phyloP scores from a whole-genome alignment of 2,329 filamentous ascomycete genomes.

The Nothophaeocryptopus gaeumannii region DNA sequence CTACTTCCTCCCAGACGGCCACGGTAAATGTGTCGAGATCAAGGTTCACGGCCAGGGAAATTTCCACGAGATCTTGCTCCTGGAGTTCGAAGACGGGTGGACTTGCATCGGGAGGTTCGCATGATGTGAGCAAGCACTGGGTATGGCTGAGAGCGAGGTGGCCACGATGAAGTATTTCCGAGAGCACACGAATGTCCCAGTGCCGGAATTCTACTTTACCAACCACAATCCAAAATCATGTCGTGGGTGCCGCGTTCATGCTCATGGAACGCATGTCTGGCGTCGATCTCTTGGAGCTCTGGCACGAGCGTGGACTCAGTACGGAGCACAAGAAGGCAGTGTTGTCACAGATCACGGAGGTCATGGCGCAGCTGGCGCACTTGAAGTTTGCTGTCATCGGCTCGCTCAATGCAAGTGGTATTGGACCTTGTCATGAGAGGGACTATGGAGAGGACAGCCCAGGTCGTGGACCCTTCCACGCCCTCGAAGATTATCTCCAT shows the following conservation, averaged over 20 bases:
- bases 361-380: conserved; percentile 13
- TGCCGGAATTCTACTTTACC: conserved; percentile 15
- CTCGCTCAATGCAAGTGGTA: conserved; percentile 5
- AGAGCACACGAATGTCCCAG: conserved; percentile 14
- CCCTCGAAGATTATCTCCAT: too few species aligned
- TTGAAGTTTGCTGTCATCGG: conserved; percentile 15
- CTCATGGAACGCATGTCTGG: conserved; percentile 19
- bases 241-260: conserved; percentile 15
- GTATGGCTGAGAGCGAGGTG: conserved; percentile 12
- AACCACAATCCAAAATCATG: conserved; percentile 16
- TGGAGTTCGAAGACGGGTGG: conserved; percentile 20
- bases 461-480: conserved; percentile 10
- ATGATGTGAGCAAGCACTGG: not conserved
- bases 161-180: conserved; percentile 14
- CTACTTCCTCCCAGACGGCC: conserved; percentile 8
- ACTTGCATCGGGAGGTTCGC: conserved; percentile 18
- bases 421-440: conserved; percentile 7
- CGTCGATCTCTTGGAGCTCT: not conserved
- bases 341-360: conserved; percentile 11
- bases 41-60: not conserved
- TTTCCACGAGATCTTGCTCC: conserved; percentile 5
- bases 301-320: conserved; percentile 5
- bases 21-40: conserved; percentile 12
- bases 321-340: conserved; percentile 8
- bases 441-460: not conserved